Base-by-base conservation (phyloP, 2,329 filamentous ascomycete genomes). In the Dothideomycetes sp. region DNA sequence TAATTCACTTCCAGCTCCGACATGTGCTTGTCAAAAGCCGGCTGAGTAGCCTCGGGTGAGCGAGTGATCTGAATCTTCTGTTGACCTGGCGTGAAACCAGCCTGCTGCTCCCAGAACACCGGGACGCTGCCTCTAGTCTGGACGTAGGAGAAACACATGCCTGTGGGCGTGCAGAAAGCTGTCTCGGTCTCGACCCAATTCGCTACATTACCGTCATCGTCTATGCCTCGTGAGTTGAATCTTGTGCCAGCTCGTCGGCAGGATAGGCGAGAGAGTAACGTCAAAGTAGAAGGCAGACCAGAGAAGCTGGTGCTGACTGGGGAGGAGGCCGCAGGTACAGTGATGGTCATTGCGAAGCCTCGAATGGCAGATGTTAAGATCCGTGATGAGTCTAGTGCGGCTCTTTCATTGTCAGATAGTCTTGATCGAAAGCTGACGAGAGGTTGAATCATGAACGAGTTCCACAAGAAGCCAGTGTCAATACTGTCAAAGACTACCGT, bases 151-250 rank as follows among this genome's bases (percentile, higher is more conserved):
- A 96, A 96, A 40, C 86, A 77, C 5, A 86, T 75, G 1, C 69
- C 70, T 1, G 77, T 75, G 1, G 84, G 83, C 50, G 81, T 81
- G 81, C 84, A 94, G 55, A 93, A 88, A 31, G 89, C 78, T 0
- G 87, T 94, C 62, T 98, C 91, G 0, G 87, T 91, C 61, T 98
- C 91, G n/a, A 96, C 91, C 61, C 94, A 98, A 60, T 98, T 98
- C 45, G 91, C 88, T 19, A 96, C 91, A 52, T 96, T 86, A 11
- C 91, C 91, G 54, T 96, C 87, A 57, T 98, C 91, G 55, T 98
- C 91, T 47, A 98, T 94, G 30, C 91, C 91, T 49, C 91, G 75
- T n/a, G 89, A 82, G 59, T 96, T 96, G 69, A 96, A 98, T 31
- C 91, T 76, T 12, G 91, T 98, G 16, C 91, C 91, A 14, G 91